These are phyloP conservation scores for Cutaneotrichosporon spelunceum DNA, from an alignment of 1,284 basidiomycete species.

Conservation along the genomic window DNA sequence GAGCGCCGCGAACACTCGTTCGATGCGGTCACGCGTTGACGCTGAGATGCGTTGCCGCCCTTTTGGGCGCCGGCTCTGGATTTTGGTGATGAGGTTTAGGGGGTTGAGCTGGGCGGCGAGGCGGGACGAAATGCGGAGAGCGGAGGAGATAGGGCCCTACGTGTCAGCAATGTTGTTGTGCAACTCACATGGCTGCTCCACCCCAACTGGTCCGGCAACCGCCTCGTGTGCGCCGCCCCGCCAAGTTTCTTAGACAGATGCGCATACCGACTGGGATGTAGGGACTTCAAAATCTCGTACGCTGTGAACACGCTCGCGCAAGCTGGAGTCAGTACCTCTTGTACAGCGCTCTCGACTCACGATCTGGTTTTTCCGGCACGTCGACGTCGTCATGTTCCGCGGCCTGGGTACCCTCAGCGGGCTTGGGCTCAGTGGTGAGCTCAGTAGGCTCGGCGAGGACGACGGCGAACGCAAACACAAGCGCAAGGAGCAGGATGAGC, in stretches of 20 bases:
- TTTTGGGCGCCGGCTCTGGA: constrained; percentile 16
- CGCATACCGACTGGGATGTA: constrained; percentile 29
- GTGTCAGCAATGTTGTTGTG: not conserved
- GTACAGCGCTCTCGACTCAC: too few relatives aligned
- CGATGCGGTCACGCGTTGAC: constrained; percentile 52
- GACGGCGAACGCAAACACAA: not conserved
- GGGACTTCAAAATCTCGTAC: constrained; percentile 27
- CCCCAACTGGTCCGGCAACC: constrained; percentile 40
- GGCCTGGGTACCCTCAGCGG: too few relatives aligned
- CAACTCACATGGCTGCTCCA: constrained; percentile 37
- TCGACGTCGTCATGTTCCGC: not conserved
- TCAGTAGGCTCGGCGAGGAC: not conserved
- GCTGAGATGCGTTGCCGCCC: constrained; percentile 18
- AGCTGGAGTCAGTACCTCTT: constrained; percentile 11
- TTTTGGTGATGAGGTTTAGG: constrained; percentile 9
- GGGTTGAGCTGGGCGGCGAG: constrained; percentile 40
- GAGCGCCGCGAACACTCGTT: constrained; percentile 71
- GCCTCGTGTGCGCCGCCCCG: constrained; percentile 20
- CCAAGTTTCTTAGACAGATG: constrained; percentile 33
- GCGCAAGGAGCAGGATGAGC: constrained; percentile 5
- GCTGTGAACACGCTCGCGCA: constrained; percentile 36
- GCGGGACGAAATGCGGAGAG: constrained; percentile 37
- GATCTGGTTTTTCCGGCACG: constrained; percentile 7
- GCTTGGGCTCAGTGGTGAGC: too few relatives aligned
- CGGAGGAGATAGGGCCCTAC: constrained; percentile 43